A percentile compares a stretch with the other conserved stretches of the same genome.
Evolutionary conservation across 106 monocot species (phyloP).

Genomic region (Allium sativum): DNA sequence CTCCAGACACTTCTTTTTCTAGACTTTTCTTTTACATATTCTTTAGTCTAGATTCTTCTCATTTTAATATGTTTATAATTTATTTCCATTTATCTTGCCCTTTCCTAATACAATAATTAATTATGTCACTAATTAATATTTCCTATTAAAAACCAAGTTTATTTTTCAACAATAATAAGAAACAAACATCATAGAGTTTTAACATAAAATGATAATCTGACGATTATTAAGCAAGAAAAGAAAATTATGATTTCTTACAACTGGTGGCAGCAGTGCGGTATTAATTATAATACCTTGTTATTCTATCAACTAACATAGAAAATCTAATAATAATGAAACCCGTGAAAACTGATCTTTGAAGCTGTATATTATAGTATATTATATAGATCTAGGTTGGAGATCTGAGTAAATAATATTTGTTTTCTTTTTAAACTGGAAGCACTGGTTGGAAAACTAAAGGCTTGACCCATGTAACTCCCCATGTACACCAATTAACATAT

Average conservation of each 20-base stretch:
- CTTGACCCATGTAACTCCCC: constrained; percentile 5
- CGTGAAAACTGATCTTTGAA: background rate
- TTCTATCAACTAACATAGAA: background rate
- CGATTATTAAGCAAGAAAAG: too few relatives aligned
- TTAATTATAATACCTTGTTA: background rate
- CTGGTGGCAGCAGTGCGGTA: background rate
- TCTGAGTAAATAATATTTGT: background rate
- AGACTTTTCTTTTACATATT: too few relatives aligned
- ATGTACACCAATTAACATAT: background rate
- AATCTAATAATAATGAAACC: background rate
- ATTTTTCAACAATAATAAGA: too few relatives aligned
- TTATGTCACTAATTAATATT: too few relatives aligned
- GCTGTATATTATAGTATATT: background rate
- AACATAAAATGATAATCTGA: too few relatives aligned
- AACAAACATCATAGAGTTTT: too few relatives aligned
- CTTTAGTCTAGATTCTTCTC: too few relatives aligned
- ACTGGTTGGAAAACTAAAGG: constrained; percentile 4
- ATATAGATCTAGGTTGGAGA: background rate
- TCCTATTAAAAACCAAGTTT: too few relatives aligned
- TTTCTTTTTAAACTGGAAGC: background rate
- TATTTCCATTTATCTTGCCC: too few relatives aligned
- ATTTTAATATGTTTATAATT: too few relatives aligned
- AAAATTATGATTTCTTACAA: background rate
- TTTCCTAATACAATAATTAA: too few relatives aligned
- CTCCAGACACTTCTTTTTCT: too few relatives aligned